Evolutionary conservation across 139 green algal species (phyloP), one percentile per base, ranked within the genome.

Genomic region (Chlorella ohadii): DNA sequence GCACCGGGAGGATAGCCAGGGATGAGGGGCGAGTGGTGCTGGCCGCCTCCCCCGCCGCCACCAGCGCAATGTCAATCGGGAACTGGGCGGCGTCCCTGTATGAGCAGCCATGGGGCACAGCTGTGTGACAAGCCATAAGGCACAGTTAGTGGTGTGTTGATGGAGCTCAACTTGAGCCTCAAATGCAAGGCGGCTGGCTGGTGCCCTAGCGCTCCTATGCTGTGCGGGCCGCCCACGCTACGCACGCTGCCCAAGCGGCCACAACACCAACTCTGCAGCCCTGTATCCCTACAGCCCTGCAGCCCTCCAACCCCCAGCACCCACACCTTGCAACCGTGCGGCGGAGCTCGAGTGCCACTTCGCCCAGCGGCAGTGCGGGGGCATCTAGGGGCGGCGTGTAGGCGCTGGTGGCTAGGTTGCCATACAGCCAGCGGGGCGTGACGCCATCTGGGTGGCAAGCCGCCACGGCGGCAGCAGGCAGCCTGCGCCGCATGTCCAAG

Each of bases 381-480:
- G 33, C 70, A 59, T 77, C 70, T 39, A 77, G 27, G 5, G 56
- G 39, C 20, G 70, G 70, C 13, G 39, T 59, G 39, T 34, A 77
- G 13, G 70, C 70, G 27, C 27, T 38, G 39, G 70, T 77, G 70
- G 70, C 70, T 22, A 77, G 70, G 70, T 77, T 77, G 70, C 70
- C 70, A 13, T 77, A 59, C 70, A 77, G 33, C 70, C 70, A 77
- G 70, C 70, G 70, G 7, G 70, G 70, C 39, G 15, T 59, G 11
- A 11, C 4, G 41, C 51, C 51, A 22, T 59, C 36, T 34, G 36
- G 20, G 4, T 39, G 39, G 70, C 33, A n/a, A 19, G 39, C 70
- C 25, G 39, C 63, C 28, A 36, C 13, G 28, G 63, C 63, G 12
- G 63, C 63, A 31, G 63, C 63, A 9, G 68, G 39, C 70, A 77